Conservation (phyloP, 768 basidiomycete genomes). For the Gautieria morchelliformis region DNA sequence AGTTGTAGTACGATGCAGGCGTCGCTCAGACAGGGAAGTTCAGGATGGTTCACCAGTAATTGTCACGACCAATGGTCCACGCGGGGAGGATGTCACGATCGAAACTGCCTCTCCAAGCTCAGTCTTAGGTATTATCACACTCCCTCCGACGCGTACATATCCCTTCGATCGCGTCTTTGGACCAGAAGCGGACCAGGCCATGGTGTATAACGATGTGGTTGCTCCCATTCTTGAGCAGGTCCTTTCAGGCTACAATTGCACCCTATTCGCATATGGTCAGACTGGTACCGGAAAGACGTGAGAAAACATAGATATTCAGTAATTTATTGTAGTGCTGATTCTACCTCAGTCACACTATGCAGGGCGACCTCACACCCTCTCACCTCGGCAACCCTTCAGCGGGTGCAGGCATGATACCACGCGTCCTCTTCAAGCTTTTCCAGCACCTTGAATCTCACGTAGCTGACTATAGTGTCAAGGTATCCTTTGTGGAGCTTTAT, state of each 20-base stretch:
- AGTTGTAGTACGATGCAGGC: slow-evolving; percentile 85
- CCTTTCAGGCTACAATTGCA: slow-evolving; percentile 93
- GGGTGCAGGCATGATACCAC: slow-evolving; percentile 92
- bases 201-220: slow-evolving; percentile 92
- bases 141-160: slow-evolving; percentile 78
- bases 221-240: slow-evolving; percentile 89
- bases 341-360: slow-evolving; percentile 76
- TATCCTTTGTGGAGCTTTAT: slow-evolving; percentile 92
- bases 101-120: slow-evolving; percentile 65
- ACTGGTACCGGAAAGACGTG: slow-evolving; percentile 99
- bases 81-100: slow-evolving; percentile 67
- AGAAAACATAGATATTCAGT: slow-evolving; percentile 22
- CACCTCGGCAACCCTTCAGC: slow-evolving; percentile 81
- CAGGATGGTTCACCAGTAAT: slow-evolving; percentile 83
- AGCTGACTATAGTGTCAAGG: slow-evolving; percentile 83
- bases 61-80: slow-evolving; percentile 67
- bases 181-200: slow-evolving; percentile 89
- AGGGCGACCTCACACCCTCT: slow-evolving; percentile 80
- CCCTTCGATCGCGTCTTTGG: slow-evolving; percentile 95
- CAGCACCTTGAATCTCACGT: slow-evolving; percentile 70
- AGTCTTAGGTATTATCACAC: slow-evolving; percentile 60
- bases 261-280: slow-evolving; percentile 95
- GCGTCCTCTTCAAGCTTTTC: slow-evolving; percentile 86
- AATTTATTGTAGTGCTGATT: slow-evolving; percentile 11
- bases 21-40: slow-evolving; percentile 77